Evolutionary conservation across 2,329 filamentous ascomycete genomes (phyloP).

Genomic region (Diaporthe helianthi): DNA sequence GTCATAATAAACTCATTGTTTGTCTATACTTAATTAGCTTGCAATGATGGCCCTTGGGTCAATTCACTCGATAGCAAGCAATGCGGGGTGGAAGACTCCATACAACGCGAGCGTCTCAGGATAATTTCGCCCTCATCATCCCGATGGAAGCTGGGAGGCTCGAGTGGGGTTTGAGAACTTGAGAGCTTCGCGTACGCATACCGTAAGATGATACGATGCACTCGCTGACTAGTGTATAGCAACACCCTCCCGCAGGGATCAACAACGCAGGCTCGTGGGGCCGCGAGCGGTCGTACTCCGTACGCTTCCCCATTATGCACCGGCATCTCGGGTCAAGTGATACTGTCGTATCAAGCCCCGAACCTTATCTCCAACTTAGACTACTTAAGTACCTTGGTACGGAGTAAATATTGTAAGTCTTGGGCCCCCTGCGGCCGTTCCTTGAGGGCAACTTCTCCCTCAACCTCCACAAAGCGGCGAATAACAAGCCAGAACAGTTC

Average conservation of each 20-base stretch:
- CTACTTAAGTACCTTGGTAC: too few relatives aligned
- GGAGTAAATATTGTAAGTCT: too few relatives aligned
- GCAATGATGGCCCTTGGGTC: neutral
- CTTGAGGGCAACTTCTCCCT: neutral
- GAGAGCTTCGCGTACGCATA: neutral
- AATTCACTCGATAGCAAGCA: neutral
- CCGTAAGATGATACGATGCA: constrained; percentile 7
- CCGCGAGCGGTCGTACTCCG: neutral
- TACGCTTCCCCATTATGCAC: constrained; percentile 12
- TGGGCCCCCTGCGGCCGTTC: neutral
- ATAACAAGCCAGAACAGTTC: neutral
- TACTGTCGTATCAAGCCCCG: constrained; percentile 16
- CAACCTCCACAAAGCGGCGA: neutral
- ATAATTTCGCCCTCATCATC: neutral
- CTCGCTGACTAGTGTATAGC: constrained; percentile 7
- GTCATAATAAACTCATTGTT: neutral
- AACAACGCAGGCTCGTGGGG: constrained; percentile 11
- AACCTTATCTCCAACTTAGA: neutral
- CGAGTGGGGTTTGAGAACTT: too few relatives aligned
- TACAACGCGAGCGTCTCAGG: constrained; percentile 13
- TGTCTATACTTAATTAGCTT: neutral
- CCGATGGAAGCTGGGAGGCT: neutral
- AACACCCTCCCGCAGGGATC: constrained; percentile 6
- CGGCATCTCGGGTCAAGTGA: constrained; percentile 25
- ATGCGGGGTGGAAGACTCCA: constrained; percentile 3